Percentiles rank a stretch among this genome's conserved stretches.
Evolutionary conservation across 192 early-diverging fungal species (phyloP).

Genomic region (Coemansia biformis): DNA sequence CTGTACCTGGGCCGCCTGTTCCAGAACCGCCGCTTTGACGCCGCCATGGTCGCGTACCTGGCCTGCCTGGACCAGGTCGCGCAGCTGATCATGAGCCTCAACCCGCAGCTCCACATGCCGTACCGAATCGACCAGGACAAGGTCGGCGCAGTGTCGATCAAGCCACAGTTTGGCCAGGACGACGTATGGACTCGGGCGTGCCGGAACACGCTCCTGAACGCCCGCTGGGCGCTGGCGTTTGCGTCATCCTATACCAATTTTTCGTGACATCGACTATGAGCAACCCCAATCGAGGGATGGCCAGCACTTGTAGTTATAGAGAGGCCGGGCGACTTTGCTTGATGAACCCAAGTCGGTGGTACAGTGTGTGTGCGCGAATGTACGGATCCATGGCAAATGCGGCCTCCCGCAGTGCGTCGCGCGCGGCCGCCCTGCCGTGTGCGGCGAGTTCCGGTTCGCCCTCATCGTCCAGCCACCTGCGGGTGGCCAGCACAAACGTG

Average conservation of each 20-base stretch:
- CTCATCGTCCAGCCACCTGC: slow-evolving; percentile 41
- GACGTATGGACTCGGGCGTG: slow-evolving; percentile 90
- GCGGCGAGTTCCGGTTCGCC: neutral
- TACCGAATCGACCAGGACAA: slow-evolving; percentile 87
- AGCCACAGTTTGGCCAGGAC: slow-evolving; percentile 82
- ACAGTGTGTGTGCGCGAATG: slow-evolving; percentile 45
- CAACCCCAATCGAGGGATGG: no score
- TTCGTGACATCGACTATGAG: no score
- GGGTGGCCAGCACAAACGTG: slow-evolving; percentile 47
- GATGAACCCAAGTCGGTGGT: slow-evolving; percentile 45
- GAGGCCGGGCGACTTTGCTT: slow-evolving; percentile 4
- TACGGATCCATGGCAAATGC: slow-evolving; percentile 51
- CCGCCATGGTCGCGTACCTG: slow-evolving; percentile 82
- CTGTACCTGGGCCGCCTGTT: slow-evolving; percentile 70
- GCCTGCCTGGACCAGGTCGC: slow-evolving; percentile 86
- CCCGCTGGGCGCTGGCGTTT: slow-evolving; percentile 86
- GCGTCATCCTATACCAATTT: slow-evolving; percentile 49
- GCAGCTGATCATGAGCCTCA: slow-evolving; percentile 71
- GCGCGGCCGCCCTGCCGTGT: slow-evolving; percentile 17
- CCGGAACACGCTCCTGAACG: slow-evolving; percentile 80
- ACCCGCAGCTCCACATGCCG: slow-evolving; percentile 72
- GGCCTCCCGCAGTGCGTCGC: slow-evolving; percentile 34
- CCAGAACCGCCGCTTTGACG: slow-evolving; percentile 79
- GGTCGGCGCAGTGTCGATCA: slow-evolving; percentile 77
- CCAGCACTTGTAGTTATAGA: no score